Evolutionary conservation across 164 flowering plant genomes (phyloP).

Genomic region (Buxus sempervirens): DNA sequence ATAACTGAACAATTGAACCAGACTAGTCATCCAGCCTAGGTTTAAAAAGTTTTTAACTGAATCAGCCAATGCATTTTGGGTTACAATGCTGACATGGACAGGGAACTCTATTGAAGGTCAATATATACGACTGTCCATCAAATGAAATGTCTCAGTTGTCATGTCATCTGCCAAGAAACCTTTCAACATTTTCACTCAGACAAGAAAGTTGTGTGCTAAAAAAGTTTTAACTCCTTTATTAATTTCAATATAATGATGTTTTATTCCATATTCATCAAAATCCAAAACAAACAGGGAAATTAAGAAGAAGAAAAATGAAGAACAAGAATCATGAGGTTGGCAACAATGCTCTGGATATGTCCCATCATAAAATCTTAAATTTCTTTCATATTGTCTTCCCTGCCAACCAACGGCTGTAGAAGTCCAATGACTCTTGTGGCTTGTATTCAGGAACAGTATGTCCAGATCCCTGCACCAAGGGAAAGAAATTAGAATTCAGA

Average conservation of each 20-base stretch:
- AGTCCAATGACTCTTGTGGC: slow-evolving; percentile 65
- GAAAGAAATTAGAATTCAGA: background rate
- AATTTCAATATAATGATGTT: background rate
- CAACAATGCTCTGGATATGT: background rate
- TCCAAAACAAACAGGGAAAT: too few relatives aligned
- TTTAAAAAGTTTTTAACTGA: too few relatives aligned
- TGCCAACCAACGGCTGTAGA: slow-evolving; percentile 61
- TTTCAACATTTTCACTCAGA: too few relatives aligned
- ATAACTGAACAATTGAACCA: too few relatives aligned
- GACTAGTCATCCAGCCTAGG: too few relatives aligned
- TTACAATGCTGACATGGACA: too few relatives aligned
- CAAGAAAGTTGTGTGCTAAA: too few relatives aligned
- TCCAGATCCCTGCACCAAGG: slow-evolving; percentile 66
- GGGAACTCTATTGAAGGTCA: too few relatives aligned
- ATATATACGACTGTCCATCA: too few relatives aligned
- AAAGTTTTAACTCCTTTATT: background rate
- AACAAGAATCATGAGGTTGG: background rate
- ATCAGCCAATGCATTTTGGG: too few relatives aligned
- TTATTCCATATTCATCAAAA: background rate
- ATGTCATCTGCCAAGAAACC: too few relatives aligned
- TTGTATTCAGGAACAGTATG: slow-evolving; percentile 91
- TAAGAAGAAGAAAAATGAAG: background rate
- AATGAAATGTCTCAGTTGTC: too few relatives aligned
- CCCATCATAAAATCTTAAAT: background rate
- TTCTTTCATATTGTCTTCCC: slow-evolving; percentile 30